These are phyloP conservation scores for Tetratostichococcus sp. DNA, from an alignment of 139 green algal species.

Conservation along the genomic window DNA sequence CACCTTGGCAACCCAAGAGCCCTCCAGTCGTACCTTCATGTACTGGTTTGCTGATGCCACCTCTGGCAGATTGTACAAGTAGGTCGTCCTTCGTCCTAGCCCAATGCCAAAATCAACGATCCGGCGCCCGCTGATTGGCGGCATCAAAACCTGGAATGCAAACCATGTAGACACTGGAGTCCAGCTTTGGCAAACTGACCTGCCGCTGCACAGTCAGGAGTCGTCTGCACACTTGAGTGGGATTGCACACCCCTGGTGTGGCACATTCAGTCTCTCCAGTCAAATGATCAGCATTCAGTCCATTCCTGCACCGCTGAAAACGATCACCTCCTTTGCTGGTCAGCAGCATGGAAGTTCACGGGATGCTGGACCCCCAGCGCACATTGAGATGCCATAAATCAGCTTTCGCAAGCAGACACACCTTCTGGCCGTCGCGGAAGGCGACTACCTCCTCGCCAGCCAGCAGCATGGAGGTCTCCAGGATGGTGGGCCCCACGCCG, in stretches of 20 bases:
- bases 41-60: constrained; percentile 57
- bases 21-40: constrained; percentile 19
- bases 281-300: too few species aligned
- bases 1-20: neutral
- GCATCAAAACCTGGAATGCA: neutral
- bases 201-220: too few species aligned
- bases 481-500: constrained; percentile 88
- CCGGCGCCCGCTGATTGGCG: constrained; percentile 35
- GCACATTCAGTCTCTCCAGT: too few species aligned
- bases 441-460: constrained; percentile 44
- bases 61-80: constrained; percentile 87
- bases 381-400: too few species aligned
- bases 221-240: too few species aligned
- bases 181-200: neutral
- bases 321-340: too few species aligned
- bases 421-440: constrained; percentile 27
- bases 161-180: too few species aligned
- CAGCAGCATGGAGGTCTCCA: constrained; percentile 87
- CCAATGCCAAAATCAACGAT: constrained; percentile 90
- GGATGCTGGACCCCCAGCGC: too few species aligned
- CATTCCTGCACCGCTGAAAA: too few species aligned
- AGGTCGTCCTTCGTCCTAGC: constrained; percentile 46
- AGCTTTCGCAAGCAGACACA: too few species aligned
- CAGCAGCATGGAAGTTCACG: too few species aligned
- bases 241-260: too few species aligned